Evolutionary conservation across 768 basidiomycete species (phyloP), one percentile per base, ranked within the genome.

Genomic region (Gloeophyllum trabeum): DNA sequence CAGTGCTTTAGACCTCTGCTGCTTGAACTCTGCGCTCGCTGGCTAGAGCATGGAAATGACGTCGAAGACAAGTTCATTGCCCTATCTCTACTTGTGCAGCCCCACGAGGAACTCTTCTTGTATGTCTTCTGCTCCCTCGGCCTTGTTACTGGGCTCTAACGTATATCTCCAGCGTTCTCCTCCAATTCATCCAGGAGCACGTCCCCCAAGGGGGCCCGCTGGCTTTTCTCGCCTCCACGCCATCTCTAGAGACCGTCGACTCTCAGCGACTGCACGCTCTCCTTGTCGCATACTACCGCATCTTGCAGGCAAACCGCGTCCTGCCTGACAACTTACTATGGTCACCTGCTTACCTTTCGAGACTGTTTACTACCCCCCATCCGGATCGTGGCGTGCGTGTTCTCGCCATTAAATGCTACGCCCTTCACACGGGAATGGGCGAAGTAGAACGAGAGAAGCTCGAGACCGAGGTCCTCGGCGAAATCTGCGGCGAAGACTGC

Each of bases 211-310:
- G 66, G 13, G 79, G 85, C 1, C 81, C 79, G 2, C 55, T 92
- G 6, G 56, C 63, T 2, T 63, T 54, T 40, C 52, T 77, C 16
- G 51, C 64, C 38, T 40, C 46, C 35, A 43, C 51, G 6, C 43
- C 61, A 3, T 54, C 62, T 3, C 38, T 59, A 14, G 39, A 56
- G n/a, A 45, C 51, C 2, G 45, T 67, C 38, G 67, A 79, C 26
- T 42, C 57, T 4, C 52, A 53, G 16, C 67, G 70, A n/a, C 60
- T 92, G 10, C 86, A 92, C 19, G 66, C 67, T 39, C 58, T 84
- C 0, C 70, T 96, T 24, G 66, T 94, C 35, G 75, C 85, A 1
- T 88, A 92, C 53, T 85, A 85, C 54, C 80, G 92, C 28, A 70
- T 94, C 39, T 66, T 92, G 14, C 69, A 72, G 54, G 77, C 77